A percentile compares a stretch with the other conserved stretches of the same genome.
Conservation (phyloP, 768 basidiomycete genomes). For the Russula griseocarnosa region DNA sequence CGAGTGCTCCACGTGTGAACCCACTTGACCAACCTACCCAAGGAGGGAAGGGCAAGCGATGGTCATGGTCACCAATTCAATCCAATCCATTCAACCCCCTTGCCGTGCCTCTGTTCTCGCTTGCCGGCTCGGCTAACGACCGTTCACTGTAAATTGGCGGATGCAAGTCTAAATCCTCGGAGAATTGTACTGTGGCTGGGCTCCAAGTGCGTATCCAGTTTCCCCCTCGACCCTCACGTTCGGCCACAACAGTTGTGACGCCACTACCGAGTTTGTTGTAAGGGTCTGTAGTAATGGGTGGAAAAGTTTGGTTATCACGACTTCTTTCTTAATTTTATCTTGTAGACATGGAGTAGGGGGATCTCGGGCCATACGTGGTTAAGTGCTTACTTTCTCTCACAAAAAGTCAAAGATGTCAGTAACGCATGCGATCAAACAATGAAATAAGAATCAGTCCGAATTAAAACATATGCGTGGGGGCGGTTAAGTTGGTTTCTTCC, state of each 20-base stretch:
- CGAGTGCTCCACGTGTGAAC: neutral
- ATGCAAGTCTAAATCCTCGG: neutral
- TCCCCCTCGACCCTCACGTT: neutral
- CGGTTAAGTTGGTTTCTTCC: constrained; percentile 3
- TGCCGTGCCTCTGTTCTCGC: too few relatives aligned
- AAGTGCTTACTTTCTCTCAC: constrained; percentile 13
- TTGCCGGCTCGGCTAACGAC: neutral
- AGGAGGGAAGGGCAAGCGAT: neutral
- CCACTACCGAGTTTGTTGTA: too few relatives aligned
- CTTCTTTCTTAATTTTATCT: neutral
- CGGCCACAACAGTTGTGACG: too few relatives aligned
- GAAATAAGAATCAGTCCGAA: constrained; percentile 7
- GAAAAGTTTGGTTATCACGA: too few relatives aligned
- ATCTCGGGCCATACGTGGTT: too few relatives aligned
- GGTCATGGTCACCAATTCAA: too few relatives aligned
- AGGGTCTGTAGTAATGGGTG: too few relatives aligned
- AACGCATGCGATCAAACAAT: neutral
- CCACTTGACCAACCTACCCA: too few relatives aligned
- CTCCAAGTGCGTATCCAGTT: neutral
- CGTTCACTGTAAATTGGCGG: neutral
- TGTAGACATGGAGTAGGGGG: neutral
- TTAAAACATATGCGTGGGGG: neutral
- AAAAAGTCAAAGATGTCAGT: constrained; percentile 19
- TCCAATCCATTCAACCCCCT: too few relatives aligned
- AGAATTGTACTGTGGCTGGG: neutral